phyloP scores from a whole-genome alignment of 768 basidiomycete genomes.

The Dioszegia crocea region DNA sequence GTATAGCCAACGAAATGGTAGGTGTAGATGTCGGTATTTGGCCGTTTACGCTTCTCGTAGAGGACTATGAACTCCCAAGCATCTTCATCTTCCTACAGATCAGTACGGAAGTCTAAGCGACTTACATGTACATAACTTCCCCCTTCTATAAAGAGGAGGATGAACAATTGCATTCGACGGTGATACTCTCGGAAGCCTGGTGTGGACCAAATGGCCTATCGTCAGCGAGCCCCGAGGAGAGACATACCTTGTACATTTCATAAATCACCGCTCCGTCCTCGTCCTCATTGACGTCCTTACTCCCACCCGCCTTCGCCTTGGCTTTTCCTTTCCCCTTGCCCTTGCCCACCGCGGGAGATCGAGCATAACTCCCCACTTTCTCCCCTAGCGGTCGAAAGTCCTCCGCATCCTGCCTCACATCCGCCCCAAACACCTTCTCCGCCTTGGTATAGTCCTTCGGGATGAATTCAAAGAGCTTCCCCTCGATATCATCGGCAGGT shows the following conservation, averaged over 20 bases:
- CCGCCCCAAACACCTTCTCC: constrained; percentile 62
- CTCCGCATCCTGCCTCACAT: constrained; percentile 71
- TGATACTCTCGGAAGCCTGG: constrained; percentile 89
- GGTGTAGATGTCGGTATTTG: constrained; percentile 51
- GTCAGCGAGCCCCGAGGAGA: not conserved
- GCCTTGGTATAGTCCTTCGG: constrained; percentile 70
- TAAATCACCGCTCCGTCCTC: constrained; percentile 66
- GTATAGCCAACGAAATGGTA: constrained; percentile 96
- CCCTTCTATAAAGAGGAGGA: constrained; percentile 88
- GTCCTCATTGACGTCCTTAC: constrained; percentile 51
- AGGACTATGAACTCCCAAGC: constrained; percentile 87
- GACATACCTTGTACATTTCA: constrained; percentile 83
- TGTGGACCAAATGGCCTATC: constrained; percentile 74
- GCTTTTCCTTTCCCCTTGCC: constrained; percentile 58
- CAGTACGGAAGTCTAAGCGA: not conserved
- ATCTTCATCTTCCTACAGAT: constrained; percentile 69
- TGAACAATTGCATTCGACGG: constrained; percentile 86
- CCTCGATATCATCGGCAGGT: constrained; percentile 78
- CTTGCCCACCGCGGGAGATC: constrained; percentile 54
- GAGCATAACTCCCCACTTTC: constrained; percentile 69
- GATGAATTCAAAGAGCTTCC: constrained; percentile 69
- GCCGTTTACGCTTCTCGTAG: constrained; percentile 72
- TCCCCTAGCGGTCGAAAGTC: constrained; percentile 73
- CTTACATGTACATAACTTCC: constrained; percentile 77
- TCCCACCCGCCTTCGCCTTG: constrained; percentile 46